These are phyloP conservation scores for Penicillium riverlandense DNA, from an alignment of 495 filamentous ascomycete genomes.

Conservation along the genomic window DNA sequence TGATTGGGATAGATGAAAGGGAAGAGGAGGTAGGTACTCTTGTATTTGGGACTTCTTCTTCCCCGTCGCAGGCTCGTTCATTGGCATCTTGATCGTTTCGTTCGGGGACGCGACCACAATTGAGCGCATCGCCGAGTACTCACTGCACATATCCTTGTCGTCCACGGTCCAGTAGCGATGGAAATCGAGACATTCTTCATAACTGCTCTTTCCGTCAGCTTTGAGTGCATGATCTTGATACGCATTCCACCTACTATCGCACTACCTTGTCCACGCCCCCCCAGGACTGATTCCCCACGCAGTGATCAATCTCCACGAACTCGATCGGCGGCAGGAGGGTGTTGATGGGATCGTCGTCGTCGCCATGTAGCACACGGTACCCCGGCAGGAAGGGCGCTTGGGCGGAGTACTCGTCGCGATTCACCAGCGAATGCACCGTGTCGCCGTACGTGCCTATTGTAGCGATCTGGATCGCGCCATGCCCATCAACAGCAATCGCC, in stretches of 20 bases:
- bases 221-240: neutral
- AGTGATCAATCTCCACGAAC: conserved; percentile 71
- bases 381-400: conserved; percentile 60
- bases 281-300: conserved; percentile 83
- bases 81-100: conserved; percentile 78
- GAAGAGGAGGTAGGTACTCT: conserved; percentile 43
- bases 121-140: conserved; percentile 70
- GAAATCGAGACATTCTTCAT: conserved; percentile 71
- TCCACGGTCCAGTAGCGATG: conserved; percentile 86
- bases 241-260: conserved; percentile 45
- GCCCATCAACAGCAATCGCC: conserved; percentile 26
- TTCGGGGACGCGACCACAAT: conserved; percentile 71
- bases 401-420: conserved; percentile 52
- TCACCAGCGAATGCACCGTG: conserved; percentile 73
- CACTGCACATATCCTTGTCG: conserved; percentile 69
- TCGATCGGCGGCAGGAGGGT: conserved; percentile 43
- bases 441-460: conserved; percentile 75
- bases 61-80: conserved; percentile 78
- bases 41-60: conserved; percentile 76
- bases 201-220: conserved; percentile 27
- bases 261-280: conserved; percentile 65
- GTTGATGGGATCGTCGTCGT: conserved; percentile 33
- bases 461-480: conserved; percentile 52
- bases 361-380: conserved; percentile 38
- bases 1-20: neutral